Conservation (phyloP, 2,329 filamentous ascomycete genomes). For the Talaromyces atroroseus region DNA sequence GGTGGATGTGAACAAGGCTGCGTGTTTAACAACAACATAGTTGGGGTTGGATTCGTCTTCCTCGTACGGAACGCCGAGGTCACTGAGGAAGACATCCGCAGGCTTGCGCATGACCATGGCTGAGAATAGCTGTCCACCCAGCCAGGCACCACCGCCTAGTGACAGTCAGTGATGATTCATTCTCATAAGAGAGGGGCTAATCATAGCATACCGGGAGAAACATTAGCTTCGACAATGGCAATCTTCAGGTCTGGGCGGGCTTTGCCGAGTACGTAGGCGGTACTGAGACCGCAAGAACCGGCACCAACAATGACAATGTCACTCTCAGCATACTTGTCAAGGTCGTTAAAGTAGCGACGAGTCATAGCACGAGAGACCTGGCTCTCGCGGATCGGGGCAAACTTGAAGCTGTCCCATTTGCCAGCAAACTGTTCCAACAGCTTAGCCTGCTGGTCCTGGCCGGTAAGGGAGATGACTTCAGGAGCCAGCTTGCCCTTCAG, state of each 20-base stretch:
- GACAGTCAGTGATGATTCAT: neutral
- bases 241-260: constrained; percentile 86
- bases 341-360: constrained; percentile 82
- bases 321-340: constrained; percentile 83
- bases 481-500: constrained; percentile 42
- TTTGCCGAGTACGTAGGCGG: constrained; percentile 78
- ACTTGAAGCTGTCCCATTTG: constrained; percentile 77
- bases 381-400: constrained; percentile 82
- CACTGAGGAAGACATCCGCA: constrained; percentile 74
- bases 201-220: constrained; percentile 57
- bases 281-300: constrained; percentile 78
- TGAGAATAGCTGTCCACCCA: constrained; percentile 88
- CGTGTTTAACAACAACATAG: constrained; percentile 91
- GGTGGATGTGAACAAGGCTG: constrained; percentile 85
- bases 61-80: constrained; percentile 78
- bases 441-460: constrained; percentile 45
- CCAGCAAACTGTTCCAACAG: constrained; percentile 61
- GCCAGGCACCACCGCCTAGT: constrained; percentile 77
- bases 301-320: constrained; percentile 92
- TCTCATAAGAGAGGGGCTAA: neutral
- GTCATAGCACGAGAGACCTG: constrained; percentile 94
- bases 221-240: constrained; percentile 81
- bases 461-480: constrained; percentile 37
- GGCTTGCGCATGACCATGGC: constrained; percentile 96
- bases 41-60: constrained; percentile 81